A percentile compares a stretch with the other conserved stretches of the same genome.
Conservation (phyloP, 306 rosid species). For the Fagus sylvatica region DNA sequence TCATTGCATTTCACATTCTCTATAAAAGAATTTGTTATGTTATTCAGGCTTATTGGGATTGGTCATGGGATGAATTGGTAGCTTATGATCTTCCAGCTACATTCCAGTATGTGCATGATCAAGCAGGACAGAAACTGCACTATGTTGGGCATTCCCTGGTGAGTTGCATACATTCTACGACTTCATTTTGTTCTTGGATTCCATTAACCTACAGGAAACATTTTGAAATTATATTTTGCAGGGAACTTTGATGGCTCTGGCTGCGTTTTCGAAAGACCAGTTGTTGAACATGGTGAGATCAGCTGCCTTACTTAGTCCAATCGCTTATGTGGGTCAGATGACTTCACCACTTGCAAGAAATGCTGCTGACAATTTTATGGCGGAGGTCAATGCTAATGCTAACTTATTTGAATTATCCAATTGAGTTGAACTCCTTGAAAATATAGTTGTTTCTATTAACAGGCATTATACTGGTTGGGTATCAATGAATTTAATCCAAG, state of each 20-base stretch:
- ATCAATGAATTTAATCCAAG: conserved; percentile 57
- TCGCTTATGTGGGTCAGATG: conserved; percentile 75
- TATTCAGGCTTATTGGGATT: conserved; percentile 74
- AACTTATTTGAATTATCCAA: not conserved
- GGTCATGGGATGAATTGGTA: conserved; percentile 99
- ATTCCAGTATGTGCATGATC: conserved; percentile 65
- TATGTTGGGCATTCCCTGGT: conserved; percentile 96
- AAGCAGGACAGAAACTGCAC: conserved; percentile 72
- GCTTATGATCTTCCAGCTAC: conserved; percentile 89
- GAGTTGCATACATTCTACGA: conserved; percentile 13
- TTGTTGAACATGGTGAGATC: conserved; percentile 58
- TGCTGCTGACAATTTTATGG: conserved; percentile 68
- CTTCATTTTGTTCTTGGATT: not conserved
- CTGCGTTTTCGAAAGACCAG: conserved; percentile 70
- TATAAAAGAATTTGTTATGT: not conserved
- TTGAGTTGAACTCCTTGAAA: conserved; percentile 21
- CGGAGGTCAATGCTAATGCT: conserved; percentile 50
- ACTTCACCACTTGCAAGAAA: conserved; percentile 72
- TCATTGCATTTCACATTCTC: not conserved
- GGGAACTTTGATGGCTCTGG: conserved; percentile 87
- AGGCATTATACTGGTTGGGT: conserved; percentile 66
- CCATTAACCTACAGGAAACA: not conserved
- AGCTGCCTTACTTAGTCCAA: conserved; percentile 85
- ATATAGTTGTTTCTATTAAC: conserved; percentile 26
- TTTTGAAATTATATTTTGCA: conserved; percentile 30